Conservation (phyloP, 139 green algal species). For the Pseudopediastrum boryanum region DNA sequence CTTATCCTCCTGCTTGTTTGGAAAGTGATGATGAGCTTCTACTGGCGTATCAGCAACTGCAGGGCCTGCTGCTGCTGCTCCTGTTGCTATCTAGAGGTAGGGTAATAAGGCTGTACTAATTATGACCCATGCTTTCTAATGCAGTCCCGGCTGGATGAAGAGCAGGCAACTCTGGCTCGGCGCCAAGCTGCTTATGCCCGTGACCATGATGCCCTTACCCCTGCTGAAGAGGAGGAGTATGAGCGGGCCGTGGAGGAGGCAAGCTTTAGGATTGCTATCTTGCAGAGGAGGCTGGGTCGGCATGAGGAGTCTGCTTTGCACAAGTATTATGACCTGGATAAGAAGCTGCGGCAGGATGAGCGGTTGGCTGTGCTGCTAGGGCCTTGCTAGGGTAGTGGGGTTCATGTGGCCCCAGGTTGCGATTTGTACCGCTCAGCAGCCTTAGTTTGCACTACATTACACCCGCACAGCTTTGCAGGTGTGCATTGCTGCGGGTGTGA, state of each 20-base stretch:
- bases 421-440: too few species aligned
- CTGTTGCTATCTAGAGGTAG: too few species aligned
- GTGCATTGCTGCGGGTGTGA: too few species aligned
- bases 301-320: constrained; percentile 87
- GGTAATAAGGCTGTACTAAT: too few species aligned
- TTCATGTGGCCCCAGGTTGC: too few species aligned
- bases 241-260: constrained; percentile 74
- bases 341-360: constrained; percentile 71
- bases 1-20: too few species aligned
- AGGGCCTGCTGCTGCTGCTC: too few species aligned
- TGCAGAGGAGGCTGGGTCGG: constrained; percentile 75
- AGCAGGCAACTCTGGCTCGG: constrained; percentile 73
- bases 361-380: constrained; percentile 61
- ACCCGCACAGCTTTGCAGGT: too few species aligned
- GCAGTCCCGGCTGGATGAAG: constrained; percentile 79
- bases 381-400: too few species aligned
- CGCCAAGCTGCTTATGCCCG: constrained; percentile 77
- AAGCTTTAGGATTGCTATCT: constrained; percentile 67
- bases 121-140: neutral
- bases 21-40: too few species aligned
- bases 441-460: too few species aligned
- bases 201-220: constrained; percentile 79
- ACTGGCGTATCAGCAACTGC: too few species aligned
- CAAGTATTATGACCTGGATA: constrained; percentile 87
- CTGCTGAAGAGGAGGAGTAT: constrained; percentile 83